phyloP scores from a whole-genome alignment of 2,329 filamentous ascomycete species.

The Corniculantispora saksenae region DNA sequence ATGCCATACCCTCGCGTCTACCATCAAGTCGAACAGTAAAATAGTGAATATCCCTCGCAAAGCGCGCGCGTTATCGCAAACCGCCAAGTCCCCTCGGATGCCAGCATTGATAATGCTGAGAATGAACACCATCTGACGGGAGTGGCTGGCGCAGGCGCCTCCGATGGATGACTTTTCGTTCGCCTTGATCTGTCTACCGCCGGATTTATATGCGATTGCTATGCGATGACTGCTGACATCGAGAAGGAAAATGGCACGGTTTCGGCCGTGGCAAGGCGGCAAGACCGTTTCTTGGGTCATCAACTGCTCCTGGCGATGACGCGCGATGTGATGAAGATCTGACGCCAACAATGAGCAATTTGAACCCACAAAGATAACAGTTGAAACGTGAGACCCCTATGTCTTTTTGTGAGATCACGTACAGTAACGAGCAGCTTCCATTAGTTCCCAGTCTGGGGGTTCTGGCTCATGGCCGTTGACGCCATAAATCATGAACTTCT shows the following conservation, averaged over 20 bases:
- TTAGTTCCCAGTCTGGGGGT: constrained; percentile 5
- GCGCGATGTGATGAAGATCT: not conserved
- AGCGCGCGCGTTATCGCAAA: not conserved
- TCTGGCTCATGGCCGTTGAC: not conserved
- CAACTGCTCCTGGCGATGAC: not conserved
- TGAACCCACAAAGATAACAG: not conserved
- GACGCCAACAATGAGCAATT: not conserved
- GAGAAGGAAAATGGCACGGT: constrained; percentile 6
- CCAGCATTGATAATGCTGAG: not conserved
- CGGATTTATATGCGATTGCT: not conserved
- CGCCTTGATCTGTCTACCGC: not conserved
- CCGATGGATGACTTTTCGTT: not conserved
- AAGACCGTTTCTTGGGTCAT: not conserved
- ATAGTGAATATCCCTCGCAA: not conserved
- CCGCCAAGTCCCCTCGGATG: not conserved
- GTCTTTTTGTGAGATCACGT: not conserved
- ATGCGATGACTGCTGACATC: constrained; percentile 9
- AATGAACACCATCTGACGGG: not conserved
- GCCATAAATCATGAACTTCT: not conserved
- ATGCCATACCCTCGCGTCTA: not conserved
- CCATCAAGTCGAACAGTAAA: not conserved
- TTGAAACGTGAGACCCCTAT: too few species aligned
- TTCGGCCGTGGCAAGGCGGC: constrained; percentile 2
- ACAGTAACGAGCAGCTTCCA: constrained; percentile 10
- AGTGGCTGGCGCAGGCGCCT: not conserved